These are phyloP conservation scores for Heliamphora exappendiculata DNA, from an alignment of 148 eudicot species.

Conservation along the genomic window DNA sequence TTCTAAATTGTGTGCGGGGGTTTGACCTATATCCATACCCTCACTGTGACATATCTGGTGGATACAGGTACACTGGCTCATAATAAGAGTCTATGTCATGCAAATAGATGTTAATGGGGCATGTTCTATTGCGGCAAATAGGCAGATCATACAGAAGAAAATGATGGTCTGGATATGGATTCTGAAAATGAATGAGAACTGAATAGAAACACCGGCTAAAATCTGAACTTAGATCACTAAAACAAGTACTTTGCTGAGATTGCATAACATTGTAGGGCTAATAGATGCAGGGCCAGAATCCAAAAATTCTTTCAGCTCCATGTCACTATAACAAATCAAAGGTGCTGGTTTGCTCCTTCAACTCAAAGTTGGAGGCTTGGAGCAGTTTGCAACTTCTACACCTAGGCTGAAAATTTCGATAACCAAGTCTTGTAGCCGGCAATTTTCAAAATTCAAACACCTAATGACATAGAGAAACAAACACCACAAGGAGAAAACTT, in stretches of 20 bases:
- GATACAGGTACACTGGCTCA: not conserved
- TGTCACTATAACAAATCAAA: not conserved
- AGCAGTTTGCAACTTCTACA: no score
- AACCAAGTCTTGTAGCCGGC: not conserved
- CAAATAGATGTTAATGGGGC: not conserved
- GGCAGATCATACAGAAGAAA: not conserved
- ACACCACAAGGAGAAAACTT: not conserved
- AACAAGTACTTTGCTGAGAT: not conserved
- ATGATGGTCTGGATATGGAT: not conserved
- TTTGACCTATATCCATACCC: no score
- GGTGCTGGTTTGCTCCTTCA: not conserved
- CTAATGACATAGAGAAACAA: not conserved
- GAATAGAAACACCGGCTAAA: not conserved
- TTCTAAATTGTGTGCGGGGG: no score
- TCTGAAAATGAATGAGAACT: not conserved
- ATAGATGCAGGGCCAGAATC: not conserved
- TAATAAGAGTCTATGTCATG: not conserved
- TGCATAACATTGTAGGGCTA: not conserved
- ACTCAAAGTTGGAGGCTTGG: no score
- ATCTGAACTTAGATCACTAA: not conserved
- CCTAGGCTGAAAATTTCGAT: not conserved
- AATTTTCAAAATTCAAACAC: not conserved
- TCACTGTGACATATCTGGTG: not conserved
- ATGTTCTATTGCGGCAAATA: not conserved
- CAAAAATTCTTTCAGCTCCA: not conserved